Percentiles rank a stretch among this genome's conserved stretches.
Evolutionary conservation across 257 asterid species (phyloP).

Genomic region (Agastache rugosa): DNA sequence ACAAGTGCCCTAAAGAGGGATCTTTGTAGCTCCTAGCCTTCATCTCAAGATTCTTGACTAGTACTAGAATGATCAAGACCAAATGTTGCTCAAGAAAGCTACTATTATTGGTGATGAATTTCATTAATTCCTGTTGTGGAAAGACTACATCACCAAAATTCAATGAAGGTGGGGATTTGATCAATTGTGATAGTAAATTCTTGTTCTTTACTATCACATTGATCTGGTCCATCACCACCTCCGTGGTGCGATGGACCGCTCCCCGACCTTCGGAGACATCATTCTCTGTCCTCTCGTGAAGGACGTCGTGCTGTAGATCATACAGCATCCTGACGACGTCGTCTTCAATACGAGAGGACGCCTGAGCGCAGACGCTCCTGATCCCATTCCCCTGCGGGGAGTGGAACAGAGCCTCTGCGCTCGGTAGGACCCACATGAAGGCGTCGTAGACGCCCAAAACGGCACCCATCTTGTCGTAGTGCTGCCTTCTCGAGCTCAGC

Average conservation of each 20-base stretch:
- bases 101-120: neutral
- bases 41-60: conserved; percentile 33
- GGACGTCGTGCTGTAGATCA: conserved; percentile 36
- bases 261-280: conserved; percentile 34
- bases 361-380: neutral
- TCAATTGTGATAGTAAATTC: conserved; percentile 33
- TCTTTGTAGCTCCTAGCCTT: conserved; percentile 33
- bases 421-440: conserved; percentile 36
- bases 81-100: conserved; percentile 43
- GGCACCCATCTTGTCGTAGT: conserved; percentile 38
- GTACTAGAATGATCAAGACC: conserved; percentile 43
- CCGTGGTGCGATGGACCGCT: conserved; percentile 35
- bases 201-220: conserved; percentile 33
- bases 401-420: conserved; percentile 30
- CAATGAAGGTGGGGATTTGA: conserved; percentile 40
- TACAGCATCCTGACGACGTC: conserved; percentile 44
- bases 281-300: conserved; percentile 6
- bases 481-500: conserved; percentile 37
- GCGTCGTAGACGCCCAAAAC: conserved; percentile 41
- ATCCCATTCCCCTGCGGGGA: conserved; percentile 37
- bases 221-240: conserved; percentile 37
- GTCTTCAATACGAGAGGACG: conserved; percentile 12
- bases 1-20: conserved; percentile 38
- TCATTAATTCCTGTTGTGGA: conserved; percentile 31
- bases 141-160: conserved; percentile 23